These are phyloP conservation scores for Pestalotiopsis sp. DNA, from an alignment of 2,329 filamentous ascomycete genomes.

Conservation along the genomic window DNA sequence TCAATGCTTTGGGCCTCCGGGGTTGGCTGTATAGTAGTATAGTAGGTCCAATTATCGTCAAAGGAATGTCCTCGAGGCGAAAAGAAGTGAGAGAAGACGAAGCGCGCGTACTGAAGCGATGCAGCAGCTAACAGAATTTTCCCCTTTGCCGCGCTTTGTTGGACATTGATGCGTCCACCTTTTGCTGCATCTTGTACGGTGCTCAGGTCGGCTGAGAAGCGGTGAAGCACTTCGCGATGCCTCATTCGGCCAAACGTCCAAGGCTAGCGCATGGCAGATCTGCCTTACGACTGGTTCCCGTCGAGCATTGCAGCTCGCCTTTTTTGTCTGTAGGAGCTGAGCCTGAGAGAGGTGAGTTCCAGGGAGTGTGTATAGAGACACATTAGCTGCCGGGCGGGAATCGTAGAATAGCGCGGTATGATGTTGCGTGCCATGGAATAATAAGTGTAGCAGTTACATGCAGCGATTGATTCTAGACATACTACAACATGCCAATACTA, in stretches of 20 bases:
- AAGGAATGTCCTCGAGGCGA: constrained; percentile 11
- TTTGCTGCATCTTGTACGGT: constrained; percentile 4
- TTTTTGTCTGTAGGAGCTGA: neutral
- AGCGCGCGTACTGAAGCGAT: neutral
- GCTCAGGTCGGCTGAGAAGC: constrained; percentile 12
- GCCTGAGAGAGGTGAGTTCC: neutral
- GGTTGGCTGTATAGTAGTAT: neutral
- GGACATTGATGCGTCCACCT: constrained; percentile 9
- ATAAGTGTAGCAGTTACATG: neutral
- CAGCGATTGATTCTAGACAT: neutral
- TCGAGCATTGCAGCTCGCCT: constrained; percentile 8
- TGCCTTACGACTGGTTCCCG: constrained; percentile 16
- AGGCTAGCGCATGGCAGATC: constrained; percentile 17
- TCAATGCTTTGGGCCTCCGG: neutral
- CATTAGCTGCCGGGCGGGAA: constrained; percentile 14
- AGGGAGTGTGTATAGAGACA: constrained; percentile 15
- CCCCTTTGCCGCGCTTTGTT: neutral
- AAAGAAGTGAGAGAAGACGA: neutral
- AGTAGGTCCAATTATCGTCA: neutral
- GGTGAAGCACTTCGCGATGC: constrained; percentile 18
- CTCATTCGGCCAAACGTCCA: constrained; percentile 15
- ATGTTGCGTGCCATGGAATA: neutral
- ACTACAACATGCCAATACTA: neutral
- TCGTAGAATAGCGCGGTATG: neutral
- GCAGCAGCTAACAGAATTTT: constrained; percentile 14